Percentiles rank a stretch among this genome's conserved stretches.
phyloP scores from a whole-genome alignment of 2,329 filamentous ascomycete genomes.

The Fusarium sp. region DNA sequence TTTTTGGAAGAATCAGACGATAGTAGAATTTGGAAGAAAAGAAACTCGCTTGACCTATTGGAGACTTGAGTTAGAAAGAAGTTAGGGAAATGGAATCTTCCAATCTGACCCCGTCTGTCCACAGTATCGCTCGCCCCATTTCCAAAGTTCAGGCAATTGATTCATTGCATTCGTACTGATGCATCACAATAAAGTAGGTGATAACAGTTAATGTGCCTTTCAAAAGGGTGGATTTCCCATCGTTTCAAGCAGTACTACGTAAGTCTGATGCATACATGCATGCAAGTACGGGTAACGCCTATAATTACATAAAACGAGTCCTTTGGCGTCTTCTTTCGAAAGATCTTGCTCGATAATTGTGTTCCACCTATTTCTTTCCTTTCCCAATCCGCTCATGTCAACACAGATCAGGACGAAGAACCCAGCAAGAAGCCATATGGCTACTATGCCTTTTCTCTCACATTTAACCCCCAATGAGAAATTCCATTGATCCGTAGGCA shows the following conservation, averaged over 20 bases:
- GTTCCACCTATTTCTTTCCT: constrained; percentile 10
- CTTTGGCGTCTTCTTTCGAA: background rate
- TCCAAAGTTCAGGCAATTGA: background rate
- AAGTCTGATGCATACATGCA: constrained; percentile 24
- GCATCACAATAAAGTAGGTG: background rate
- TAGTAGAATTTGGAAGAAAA: background rate
- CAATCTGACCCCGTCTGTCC: background rate
- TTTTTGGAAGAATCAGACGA: background rate
- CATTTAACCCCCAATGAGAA: constrained; percentile 12
- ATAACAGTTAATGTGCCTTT: constrained; percentile 8
- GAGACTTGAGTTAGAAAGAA: background rate
- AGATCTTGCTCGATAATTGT: constrained; percentile 13
- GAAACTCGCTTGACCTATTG: background rate
- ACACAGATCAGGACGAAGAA: background rate
- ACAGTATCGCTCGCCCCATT: background rate
- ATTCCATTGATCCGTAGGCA: constrained; percentile 22
- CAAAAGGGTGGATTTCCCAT: constrained; percentile 28
- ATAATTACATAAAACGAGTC: constrained; percentile 44
- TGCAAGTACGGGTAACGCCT: constrained; percentile 28
- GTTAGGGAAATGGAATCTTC: background rate
- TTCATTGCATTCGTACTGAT: background rate
- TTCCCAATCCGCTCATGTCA: constrained; percentile 8
- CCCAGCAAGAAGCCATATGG: background rate
- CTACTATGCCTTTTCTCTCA: constrained; percentile 15
- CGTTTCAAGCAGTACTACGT: constrained; percentile 32